Evolutionary conservation across 306 rosid species (phyloP).

Genomic region (apple (Malus domestica)): ASM211411v1 NC_041804.1:7210501-7211000

Average conservation of each 20-base stretch:
- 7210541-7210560: constrained; percentile 32
- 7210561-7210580: constrained; percentile 39
- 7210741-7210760: constrained; percentile 52
- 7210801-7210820: constrained; percentile 76
- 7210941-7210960: constrained; percentile 62
- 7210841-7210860: constrained; percentile 28
- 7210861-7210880: constrained; percentile 18
- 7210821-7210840: constrained; percentile 36
- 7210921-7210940: constrained; percentile 49
- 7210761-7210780: constrained; percentile 86
- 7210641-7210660: neutral
- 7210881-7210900: constrained; percentile 29
- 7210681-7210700: neutral
- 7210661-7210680: neutral
- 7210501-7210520: constrained; percentile 31
- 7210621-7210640: neutral
- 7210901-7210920: constrained; percentile 43
- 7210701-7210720: neutral
- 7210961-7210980: constrained; percentile 6
- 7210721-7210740: constrained; percentile 16
- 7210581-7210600: neutral
- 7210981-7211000: neutral
- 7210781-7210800: constrained; percentile 88
- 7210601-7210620: neutral
- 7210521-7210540: constrained; percentile 45